These are phyloP conservation scores for Trametes cingulata DNA, from an alignment of 768 basidiomycete species.

Conservation along the genomic window DNA sequence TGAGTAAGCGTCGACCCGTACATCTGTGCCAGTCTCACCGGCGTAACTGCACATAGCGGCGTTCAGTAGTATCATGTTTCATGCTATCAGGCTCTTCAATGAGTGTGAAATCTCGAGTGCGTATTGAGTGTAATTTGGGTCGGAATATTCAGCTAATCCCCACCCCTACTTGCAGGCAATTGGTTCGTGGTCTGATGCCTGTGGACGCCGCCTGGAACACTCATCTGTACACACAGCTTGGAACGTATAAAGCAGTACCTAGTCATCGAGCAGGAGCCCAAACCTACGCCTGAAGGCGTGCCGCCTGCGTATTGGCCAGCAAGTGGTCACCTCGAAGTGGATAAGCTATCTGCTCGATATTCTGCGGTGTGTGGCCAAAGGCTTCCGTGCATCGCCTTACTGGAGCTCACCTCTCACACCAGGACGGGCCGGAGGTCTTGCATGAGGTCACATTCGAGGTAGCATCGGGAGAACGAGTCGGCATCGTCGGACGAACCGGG, in stretches of 20 bases:
- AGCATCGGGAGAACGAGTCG: constrained; percentile 57
- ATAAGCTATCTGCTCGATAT: constrained; percentile 53
- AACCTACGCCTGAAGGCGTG: constrained; percentile 30
- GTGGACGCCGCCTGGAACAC: too few species aligned
- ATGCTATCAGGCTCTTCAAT: constrained; percentile 43
- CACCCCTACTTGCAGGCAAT: not conserved
- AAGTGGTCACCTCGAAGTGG: constrained; percentile 50
- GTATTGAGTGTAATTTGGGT: not conserved
- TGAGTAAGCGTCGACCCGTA: too few species aligned
- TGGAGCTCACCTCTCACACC: too few species aligned
- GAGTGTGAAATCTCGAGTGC: constrained; percentile 43
- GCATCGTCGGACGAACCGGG: constrained; percentile 32
- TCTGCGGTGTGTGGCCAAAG: constrained; percentile 25
- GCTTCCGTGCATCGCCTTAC: too few species aligned
- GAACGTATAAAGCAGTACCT: constrained; percentile 57
- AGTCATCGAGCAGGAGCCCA: constrained; percentile 54
- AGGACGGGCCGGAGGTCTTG: constrained; percentile 55
- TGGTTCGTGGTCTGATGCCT: not conserved
- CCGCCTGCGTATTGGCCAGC: constrained; percentile 68
- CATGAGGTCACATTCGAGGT: constrained; percentile 54
- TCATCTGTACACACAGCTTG: constrained; percentile 30
- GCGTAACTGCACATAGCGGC: constrained; percentile 32
- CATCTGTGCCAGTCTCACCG: too few species aligned
- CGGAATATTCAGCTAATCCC: not conserved
- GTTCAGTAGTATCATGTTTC: constrained; percentile 55